A percentile compares a stretch with the other conserved stretches of the same genome.
Evolutionary conservation across 2,329 filamentous ascomycete genomes (phyloP).

Genomic region (Paecilomyces dactylethromorphus): DNA sequence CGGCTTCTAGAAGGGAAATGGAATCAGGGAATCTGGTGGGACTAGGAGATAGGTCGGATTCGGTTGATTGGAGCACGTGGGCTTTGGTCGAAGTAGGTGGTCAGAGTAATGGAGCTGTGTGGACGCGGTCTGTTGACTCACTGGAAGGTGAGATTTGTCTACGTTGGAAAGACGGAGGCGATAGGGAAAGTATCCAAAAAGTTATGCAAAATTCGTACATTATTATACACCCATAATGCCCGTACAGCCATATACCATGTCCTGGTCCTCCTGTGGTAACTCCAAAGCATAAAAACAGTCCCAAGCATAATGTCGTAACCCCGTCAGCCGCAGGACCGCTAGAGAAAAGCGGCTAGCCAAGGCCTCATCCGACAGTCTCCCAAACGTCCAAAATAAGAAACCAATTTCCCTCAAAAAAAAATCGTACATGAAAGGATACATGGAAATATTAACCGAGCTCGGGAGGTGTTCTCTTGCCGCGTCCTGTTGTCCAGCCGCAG

Average conservation of each 20-base stretch:
- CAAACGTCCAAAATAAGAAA: background rate
- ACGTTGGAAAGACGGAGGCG: background rate
- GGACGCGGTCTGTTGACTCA: background rate
- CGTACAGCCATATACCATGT: background rate
- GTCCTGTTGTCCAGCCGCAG: background rate
- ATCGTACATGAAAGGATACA: background rate
- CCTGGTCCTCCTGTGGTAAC: background rate
- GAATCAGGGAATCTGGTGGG: background rate
- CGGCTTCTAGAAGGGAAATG: background rate
- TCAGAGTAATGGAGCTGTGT: background rate
- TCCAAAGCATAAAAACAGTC: background rate
- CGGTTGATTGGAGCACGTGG: background rate
- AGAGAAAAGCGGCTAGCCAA: background rate
- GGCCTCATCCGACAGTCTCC: background rate
- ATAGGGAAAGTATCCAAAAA: background rate
- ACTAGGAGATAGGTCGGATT: background rate
- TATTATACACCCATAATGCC: background rate
- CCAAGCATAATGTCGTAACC: background rate
- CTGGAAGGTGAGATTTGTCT: background rate
- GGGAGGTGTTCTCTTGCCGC: background rate
- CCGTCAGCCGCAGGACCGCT: background rate
- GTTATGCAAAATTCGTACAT: background rate
- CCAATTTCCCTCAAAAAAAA: background rate
- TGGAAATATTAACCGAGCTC: background rate
- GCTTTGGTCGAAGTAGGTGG: background rate